A percentile compares a stretch with the other conserved stretches of the same genome.
phyloP scores from a whole-genome alignment of 2,329 filamentous ascomycete species.

The Cladophialophora chaetospira region DNA sequence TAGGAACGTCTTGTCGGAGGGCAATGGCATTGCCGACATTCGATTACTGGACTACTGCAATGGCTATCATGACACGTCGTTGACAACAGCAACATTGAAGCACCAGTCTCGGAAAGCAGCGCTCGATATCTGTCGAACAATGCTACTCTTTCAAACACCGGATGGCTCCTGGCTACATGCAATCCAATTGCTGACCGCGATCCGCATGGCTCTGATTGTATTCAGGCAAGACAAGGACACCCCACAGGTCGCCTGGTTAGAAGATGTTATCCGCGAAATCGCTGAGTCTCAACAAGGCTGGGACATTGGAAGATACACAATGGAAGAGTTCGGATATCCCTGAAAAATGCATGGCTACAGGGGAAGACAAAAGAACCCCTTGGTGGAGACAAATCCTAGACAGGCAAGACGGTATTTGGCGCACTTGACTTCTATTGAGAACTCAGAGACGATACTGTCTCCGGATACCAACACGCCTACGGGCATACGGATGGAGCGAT shows the following conservation, averaged over 20 bases:
- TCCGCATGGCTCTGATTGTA: slow-evolving; percentile 14
- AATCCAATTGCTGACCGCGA: slow-evolving; percentile 1
- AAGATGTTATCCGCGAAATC: not conserved
- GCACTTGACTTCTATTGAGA: no score
- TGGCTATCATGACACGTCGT: not conserved
- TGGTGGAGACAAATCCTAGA: no score
- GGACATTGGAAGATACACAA: slow-evolving; percentile 11
- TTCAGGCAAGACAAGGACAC: not conserved
- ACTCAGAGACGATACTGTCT: slow-evolving; percentile 11
- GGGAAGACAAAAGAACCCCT: not conserved
- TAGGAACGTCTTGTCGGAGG: not conserved
- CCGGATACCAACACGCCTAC: slow-evolving; percentile 2
- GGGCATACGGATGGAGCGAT: slow-evolving; percentile 48
- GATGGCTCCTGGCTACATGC: not conserved
- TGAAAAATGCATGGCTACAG: not conserved
- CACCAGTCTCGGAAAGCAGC: not conserved
- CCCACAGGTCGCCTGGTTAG: slow-evolving; percentile 4
- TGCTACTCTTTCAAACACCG: not conserved
- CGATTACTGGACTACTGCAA: not conserved
- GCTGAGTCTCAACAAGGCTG: not conserved
- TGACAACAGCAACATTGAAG: not conserved
- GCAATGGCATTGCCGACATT: not conserved
- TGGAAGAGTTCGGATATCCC: not conserved
- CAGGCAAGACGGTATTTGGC: not conserved
- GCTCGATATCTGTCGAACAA: slow-evolving; percentile 7